Evolutionary conservation across 768 basidiomycete genomes (phyloP), one percentile per base, ranked within the genome.

Genomic region (Strobilomyces dryophilus): DNA sequence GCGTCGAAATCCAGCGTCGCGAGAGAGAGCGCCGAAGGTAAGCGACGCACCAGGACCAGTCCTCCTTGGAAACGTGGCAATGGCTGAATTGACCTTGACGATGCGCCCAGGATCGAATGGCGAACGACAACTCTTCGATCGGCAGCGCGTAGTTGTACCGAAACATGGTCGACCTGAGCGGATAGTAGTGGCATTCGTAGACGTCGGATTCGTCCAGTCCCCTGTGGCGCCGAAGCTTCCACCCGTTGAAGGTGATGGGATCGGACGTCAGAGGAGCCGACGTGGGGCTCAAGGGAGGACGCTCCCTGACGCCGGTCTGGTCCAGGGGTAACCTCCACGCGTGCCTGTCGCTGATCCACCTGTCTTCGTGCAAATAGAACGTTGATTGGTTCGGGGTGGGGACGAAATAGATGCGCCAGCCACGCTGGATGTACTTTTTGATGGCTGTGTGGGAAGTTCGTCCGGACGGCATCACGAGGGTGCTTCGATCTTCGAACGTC

Each of bases 391-490:
- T 6, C 2, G 53, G 49, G 9, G 51, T 45, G 7, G 55, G 55
- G 5, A 32, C 5, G 26, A 36, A 49, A 32, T 59, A 59, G 24
- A 46, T 14, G 5, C 57, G 57, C 57, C 57, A 79, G 0, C 76
- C 77, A 1, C 76, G 69, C 1, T 35, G 17, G 5, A 50, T 24
- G 55, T 78, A 78, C 50, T 78, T 78, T 11, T 49, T 45, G 12
- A 68, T 42, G 8, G 60, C 63, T 2, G 10, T 9, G 18, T 29
- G 47, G 27, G 36, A 32, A 32, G 26, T 34, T 1, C 47, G 45
- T 24, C 59, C 56, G 37, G 59, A 29, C 1, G 49, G 49, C 42
- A 56, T 54, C 5, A 42, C 45, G 7, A 78, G 61, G 0, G 72
- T 47, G 5, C 58, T 50, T 12, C 69, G 58, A 10, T 69, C 49